Conservation (phyloP, 2,329 filamentous ascomycete genomes). For the Exserohilum rostratum region DNA sequence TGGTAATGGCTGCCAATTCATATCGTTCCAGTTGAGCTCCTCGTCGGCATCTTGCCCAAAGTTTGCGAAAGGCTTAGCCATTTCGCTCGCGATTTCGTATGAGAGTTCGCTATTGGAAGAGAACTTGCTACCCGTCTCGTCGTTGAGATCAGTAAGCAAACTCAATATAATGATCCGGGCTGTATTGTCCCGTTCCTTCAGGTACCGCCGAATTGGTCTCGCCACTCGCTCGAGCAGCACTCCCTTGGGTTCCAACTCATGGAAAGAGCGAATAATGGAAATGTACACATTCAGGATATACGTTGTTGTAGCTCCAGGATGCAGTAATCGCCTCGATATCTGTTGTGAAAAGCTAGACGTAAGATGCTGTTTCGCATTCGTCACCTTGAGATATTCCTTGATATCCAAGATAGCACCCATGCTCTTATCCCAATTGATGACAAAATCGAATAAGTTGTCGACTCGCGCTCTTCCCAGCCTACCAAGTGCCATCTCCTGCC, state of each 20-base stretch:
- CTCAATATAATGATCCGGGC: conserved; percentile 78
- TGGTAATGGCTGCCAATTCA: conserved; percentile 91
- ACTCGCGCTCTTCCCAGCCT: conserved; percentile 73
- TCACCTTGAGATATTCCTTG: conserved; percentile 70
- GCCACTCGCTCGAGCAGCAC: conserved; percentile 78
- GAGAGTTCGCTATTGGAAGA: conserved; percentile 70
- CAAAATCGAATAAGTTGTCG: conserved; percentile 77
- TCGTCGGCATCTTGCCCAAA: conserved; percentile 59
- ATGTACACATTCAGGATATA: conserved; percentile 80
- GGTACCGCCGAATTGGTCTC: conserved; percentile 73
- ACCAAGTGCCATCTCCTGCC: conserved; percentile 72
- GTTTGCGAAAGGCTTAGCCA: conserved; percentile 64
- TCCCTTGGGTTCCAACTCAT: conserved; percentile 76
- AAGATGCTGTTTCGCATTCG: conserved; percentile 71
- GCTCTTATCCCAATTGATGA: conserved; percentile 75
- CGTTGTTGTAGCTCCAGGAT: conserved; percentile 76
- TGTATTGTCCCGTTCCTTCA: conserved; percentile 78
- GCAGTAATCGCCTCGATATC: conserved; percentile 70
- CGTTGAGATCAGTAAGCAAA: conserved; percentile 67
- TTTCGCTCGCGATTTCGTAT: conserved; percentile 67
- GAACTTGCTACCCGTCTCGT: conserved; percentile 51
- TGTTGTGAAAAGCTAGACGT: conserved; percentile 72
- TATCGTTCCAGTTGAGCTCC: conserved; percentile 89
- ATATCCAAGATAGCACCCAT: conserved; percentile 76
- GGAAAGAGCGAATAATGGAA: conserved; percentile 77